These are phyloP conservation scores for Xylona heveae DNA, from an alignment of 495 filamentous ascomycete species.

Conservation along the genomic window DNA sequence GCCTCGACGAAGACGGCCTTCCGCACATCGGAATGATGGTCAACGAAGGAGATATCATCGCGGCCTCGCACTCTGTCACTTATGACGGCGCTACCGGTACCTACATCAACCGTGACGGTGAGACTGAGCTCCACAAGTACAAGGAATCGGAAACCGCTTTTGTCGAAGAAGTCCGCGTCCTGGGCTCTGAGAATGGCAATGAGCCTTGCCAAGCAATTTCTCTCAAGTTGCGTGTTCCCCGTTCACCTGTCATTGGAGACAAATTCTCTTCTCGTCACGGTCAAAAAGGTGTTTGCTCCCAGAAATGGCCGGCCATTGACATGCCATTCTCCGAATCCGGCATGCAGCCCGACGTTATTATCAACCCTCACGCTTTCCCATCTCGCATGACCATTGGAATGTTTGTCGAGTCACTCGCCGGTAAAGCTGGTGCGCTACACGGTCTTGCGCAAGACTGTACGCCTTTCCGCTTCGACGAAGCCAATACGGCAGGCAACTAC, in stretches of 20 bases:
- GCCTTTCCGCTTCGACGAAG: slow-evolving; percentile 83
- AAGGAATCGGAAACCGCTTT: slow-evolving; percentile 74
- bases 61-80: slow-evolving; percentile 73
- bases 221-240: slow-evolving; percentile 80
- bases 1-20: slow-evolving; percentile 70
- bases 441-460: slow-evolving; percentile 87
- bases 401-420: slow-evolving; percentile 94
- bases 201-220: slow-evolving; percentile 71
- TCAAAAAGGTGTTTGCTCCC: slow-evolving; percentile 93
- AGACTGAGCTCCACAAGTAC: slow-evolving; percentile 73
- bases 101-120: slow-evolving; percentile 47
- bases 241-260: slow-evolving; percentile 84
- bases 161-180: slow-evolving; percentile 79
- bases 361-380: slow-evolving; percentile 99
- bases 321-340: slow-evolving; percentile 97
- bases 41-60: slow-evolving; percentile 60
- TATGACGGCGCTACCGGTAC: slow-evolving; percentile 33
- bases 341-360: slow-evolving; percentile 93
- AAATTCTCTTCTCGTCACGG: slow-evolving; percentile 98
- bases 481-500: slow-evolving; percentile 80
- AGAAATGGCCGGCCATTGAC: slow-evolving; percentile 83
- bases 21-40: slow-evolving; percentile 58
- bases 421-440: slow-evolving; percentile 84
- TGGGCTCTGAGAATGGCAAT: slow-evolving; percentile 59
- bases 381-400: slow-evolving; percentile 99